A percentile compares a stretch with the other conserved stretches of the same genome.
Evolutionary conservation across 2,329 filamentous ascomycete species (phyloP).

Genomic region (Colletotrichum magnum): DNA sequence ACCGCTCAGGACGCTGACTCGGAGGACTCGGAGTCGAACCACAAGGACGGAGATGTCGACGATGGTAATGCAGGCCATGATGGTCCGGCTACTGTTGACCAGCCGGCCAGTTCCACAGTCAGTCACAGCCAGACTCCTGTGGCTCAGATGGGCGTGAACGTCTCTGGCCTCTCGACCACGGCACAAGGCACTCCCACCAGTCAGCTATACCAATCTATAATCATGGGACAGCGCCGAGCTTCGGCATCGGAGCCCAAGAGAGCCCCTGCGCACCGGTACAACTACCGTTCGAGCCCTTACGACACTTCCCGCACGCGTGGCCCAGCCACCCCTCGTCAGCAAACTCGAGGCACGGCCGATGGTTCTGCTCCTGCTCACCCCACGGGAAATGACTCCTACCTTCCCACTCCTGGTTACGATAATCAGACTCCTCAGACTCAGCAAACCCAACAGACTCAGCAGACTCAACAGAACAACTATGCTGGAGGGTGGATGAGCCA

Average conservation of each 20-base stretch:
- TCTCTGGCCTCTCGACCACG: not conserved
- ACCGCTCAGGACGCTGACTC: not conserved
- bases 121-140: not conserved
- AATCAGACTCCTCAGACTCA: slow-evolving; percentile 1
- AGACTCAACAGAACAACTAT: not conserved
- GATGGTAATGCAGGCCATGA: no score
- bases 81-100: no score
- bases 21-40: not conserved
- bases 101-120: no score
- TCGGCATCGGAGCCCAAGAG: not conserved
- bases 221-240: not conserved
- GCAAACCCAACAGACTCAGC: not conserved
- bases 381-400: slow-evolving; percentile 2
- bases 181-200: not conserved
- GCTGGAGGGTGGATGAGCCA: not conserved
- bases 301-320: not conserved
- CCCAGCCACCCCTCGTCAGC: not conserved
- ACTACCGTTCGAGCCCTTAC: not conserved
- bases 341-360: not conserved
- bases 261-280: not conserved
- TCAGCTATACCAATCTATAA: not conserved
- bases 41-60: not conserved
- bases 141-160: not conserved
- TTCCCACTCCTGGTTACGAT: no score
- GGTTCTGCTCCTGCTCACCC: slow-evolving; percentile 1